Percentiles rank a stretch among this genome's conserved stretches.
Conservation (phyloP, 2,329 filamentous ascomycete species). For the Fusarium redolens region DNA sequence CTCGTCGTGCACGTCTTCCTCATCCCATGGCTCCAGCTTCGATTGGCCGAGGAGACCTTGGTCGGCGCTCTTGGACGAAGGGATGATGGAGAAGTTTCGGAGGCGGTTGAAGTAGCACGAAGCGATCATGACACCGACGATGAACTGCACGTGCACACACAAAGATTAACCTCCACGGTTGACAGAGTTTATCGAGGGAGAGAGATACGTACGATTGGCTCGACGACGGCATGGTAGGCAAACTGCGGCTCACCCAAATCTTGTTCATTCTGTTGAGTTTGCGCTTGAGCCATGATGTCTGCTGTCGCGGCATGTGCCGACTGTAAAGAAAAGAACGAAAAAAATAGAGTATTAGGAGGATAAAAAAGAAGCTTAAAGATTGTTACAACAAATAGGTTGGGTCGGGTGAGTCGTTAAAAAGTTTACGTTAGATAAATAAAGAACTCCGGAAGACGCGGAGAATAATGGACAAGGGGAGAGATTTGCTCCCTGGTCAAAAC, state of each 20-base stretch:
- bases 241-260: conserved; percentile 47
- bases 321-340: neutral
- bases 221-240: conserved; percentile 40
- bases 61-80: conserved; percentile 30
- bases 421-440: neutral
- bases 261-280: conserved; percentile 23
- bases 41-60: conserved; percentile 39
- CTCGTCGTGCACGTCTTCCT: conserved; percentile 39
- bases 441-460: conserved; percentile 22
- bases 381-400: neutral
- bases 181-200: neutral
- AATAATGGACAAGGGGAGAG: conserved; percentile 11
- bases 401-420: neutral
- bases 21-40: conserved; percentile 40
- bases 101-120: conserved; percentile 47
- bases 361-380: conserved; percentile 5
- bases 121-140: conserved; percentile 45
- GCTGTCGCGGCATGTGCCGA: neutral
- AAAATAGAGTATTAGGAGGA: neutral
- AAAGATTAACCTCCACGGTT: neutral
- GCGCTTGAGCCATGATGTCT: conserved; percentile 6
- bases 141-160: conserved; percentile 29
- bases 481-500: conserved; percentile 5
- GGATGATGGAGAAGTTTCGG: conserved; percentile 40
- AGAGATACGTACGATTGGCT: conserved; percentile 43